Base-by-base conservation (phyloP, 768 basidiomycete species). In the Lentinula aciculospora region DNA sequence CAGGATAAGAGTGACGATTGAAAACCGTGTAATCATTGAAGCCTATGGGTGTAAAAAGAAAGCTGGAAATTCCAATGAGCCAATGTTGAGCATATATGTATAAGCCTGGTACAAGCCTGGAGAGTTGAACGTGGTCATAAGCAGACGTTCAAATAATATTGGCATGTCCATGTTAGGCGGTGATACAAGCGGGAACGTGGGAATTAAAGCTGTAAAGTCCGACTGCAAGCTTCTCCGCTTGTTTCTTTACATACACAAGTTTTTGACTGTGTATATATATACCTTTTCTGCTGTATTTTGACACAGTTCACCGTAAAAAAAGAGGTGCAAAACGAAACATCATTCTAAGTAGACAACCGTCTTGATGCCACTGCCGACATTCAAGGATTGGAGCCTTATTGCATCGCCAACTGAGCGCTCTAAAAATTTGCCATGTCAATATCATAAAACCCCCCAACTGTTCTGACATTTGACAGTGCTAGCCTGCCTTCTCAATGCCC, bases 1-100 rank as follows among this genome's bases (percentile, higher is more conserved):
- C 8, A 83, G 56, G 50, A 80, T 72, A 58, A 84, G 62, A 1
- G 82, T 83, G 39, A 72, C 76, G 37, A 82, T 76, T 13, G 80
- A 70, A 42, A 68, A 70, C 15, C 76, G 71, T 44, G 76, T 69
- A 10, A 75, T 73, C 81, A 83, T 82, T 25, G 25, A 21, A 23
- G 32, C n/a, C 29, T 21, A 47, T 5, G 5, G n/a, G n/a, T n/a
- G n/a, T n/a, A 21, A 1, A 32, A 21, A n/a, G 7, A 34, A 23
- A 7, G 5, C 50, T 53, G 32, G n/a, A 29, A 25, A 3, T 21
- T 23, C 2, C 21, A 23, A 44, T 44, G 19, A 44, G 42, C 19
- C 32, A 44, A 25, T 19, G 10, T 44, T 23, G 19, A 44, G 21
- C 3, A n/a, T 19, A 9, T 21, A 44, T 23, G 8, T 21, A n/a